Conservation (phyloP, 106 monocot genomes). For the Dendrobium officinale region DNA sequence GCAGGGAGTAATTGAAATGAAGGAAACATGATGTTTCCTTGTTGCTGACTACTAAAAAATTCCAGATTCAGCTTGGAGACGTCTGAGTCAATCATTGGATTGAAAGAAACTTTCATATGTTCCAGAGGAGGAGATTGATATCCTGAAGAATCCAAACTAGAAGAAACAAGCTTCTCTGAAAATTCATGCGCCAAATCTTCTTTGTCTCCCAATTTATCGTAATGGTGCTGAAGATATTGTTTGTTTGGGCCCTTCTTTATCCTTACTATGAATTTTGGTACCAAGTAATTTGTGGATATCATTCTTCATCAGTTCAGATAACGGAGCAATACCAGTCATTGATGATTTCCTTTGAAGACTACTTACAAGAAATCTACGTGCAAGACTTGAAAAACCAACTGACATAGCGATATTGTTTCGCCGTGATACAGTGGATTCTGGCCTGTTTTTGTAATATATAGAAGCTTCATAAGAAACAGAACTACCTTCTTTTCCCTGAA, state of each 20-base stretch:
- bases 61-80: constrained; percentile 49
- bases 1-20: constrained; percentile 65
- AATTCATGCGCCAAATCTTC: constrained; percentile 20
- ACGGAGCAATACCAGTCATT: constrained; percentile 5
- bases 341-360: constrained; percentile 41
- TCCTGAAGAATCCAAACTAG: constrained; percentile 20
- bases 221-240: constrained; percentile 8
- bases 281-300: constrained; percentile 21
- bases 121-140: constrained; percentile 79
- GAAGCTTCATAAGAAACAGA: constrained; percentile 8
- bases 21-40: constrained; percentile 60
- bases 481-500: constrained; percentile 1
- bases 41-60: constrained; percentile 40
- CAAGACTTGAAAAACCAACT: constrained; percentile 55
- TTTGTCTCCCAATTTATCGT: constrained; percentile 10
- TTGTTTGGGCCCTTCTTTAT: constrained; percentile 13
- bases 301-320: constrained; percentile 17
- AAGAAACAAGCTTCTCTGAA: constrained; percentile 18
- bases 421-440: constrained; percentile 9
- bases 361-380: constrained; percentile 56
- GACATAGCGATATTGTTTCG: constrained; percentile 23
- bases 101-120: constrained; percentile 84
- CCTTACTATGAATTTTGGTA: constrained; percentile 12
- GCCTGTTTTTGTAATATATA: constrained; percentile 8
- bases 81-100: constrained; percentile 46